Percentiles rank a stretch among this genome's conserved stretches.
Evolutionary conservation across 2,329 filamentous ascomycete species (phyloP).

Genomic region (Cladophialophora carrionii): DNA sequence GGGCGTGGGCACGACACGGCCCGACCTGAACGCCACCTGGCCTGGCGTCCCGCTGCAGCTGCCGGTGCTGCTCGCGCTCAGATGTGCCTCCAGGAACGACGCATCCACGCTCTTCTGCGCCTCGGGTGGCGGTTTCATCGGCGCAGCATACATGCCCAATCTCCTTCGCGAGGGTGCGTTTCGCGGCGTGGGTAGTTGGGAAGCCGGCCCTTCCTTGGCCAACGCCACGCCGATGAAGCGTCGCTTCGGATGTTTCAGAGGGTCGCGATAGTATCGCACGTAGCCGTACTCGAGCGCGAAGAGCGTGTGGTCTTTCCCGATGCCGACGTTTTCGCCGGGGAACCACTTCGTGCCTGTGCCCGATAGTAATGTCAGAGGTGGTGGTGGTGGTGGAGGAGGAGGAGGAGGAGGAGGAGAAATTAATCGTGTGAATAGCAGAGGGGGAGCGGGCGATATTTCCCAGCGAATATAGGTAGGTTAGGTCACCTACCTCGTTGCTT

Average conservation of each 20-base stretch:
- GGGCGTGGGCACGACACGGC: conserved; percentile 35
- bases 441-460: no score
- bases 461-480: no score
- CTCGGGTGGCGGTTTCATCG: conserved; percentile 40
- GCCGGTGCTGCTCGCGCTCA: conserved; percentile 26
- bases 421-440: no score
- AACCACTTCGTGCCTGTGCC: conserved; percentile 83
- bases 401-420: no score
- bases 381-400: no score
- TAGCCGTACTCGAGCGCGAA: conserved; percentile 83
- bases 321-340: conserved; percentile 90
- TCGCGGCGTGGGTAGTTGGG: conserved; percentile 74
- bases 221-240: conserved; percentile 96
- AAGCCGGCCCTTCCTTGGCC: conserved; percentile 63
- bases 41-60: conserved; percentile 10
- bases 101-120: conserved; percentile 29
- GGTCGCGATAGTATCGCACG: conserved; percentile 96
- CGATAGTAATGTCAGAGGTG: no score
- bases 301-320: conserved; percentile 96
- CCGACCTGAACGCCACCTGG: conserved; percentile 33
- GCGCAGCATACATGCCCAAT: conserved; percentile 70
- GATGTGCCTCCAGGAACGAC: conserved; percentile 30
- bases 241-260: conserved; percentile 75
- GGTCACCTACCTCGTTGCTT: conserved; percentile 71
- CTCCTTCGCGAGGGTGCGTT: conserved; percentile 74